These are phyloP conservation scores for Rutidosis leptorrhynchoides DNA, from an alignment of 129 eudicot species.

Conservation along the genomic window DNA sequence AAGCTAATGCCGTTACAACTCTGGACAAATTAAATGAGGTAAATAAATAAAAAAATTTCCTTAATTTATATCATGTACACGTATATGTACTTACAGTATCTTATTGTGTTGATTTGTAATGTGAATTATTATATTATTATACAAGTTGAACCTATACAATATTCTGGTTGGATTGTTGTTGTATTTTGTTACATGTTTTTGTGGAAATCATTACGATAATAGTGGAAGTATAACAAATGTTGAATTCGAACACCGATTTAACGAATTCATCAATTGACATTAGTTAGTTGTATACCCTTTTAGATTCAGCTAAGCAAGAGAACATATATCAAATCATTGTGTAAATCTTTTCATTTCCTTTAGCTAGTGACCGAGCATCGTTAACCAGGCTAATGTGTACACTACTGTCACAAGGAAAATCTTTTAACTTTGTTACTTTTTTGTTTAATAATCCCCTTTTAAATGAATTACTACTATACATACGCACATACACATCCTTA, in stretches of 20 bases:
- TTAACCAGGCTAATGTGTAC: neutral
- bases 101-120: neutral
- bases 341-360: neutral
- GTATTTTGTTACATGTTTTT: conserved; percentile 6
- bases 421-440: no score
- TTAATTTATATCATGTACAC: no score
- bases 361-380: neutral
- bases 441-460: no score
- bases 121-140: neutral
- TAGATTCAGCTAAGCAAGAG: neutral
- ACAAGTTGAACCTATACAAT: neutral
- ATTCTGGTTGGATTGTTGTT: neutral
- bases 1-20: conserved; percentile 39
- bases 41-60: no score
- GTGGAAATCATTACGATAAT: neutral
- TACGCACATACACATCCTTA: no score
- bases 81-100: conserved; percentile 8
- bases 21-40: conserved; percentile 34
- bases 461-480: no score
- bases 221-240: neutral
- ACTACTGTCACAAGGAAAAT: neutral
- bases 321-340: neutral
- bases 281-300: neutral
- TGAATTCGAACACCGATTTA: neutral
- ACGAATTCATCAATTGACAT: neutral